These are phyloP conservation scores for Cordia subcordata DNA, from an alignment of 257 asterid species.

Conservation along the genomic window DNA sequence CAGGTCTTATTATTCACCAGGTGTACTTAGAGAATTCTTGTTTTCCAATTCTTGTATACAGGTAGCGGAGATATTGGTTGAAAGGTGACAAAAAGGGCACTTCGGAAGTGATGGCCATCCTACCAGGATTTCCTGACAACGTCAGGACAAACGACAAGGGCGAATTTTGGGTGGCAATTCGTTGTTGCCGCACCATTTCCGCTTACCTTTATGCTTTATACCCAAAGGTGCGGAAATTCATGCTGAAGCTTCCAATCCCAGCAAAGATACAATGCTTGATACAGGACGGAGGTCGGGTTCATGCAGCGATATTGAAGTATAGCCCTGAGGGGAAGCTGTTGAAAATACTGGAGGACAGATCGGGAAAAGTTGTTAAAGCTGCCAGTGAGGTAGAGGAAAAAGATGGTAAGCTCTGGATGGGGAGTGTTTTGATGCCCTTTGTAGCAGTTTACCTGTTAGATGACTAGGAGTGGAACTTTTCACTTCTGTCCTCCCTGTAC, in stretches of 20 bases:
- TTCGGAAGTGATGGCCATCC: constrained; percentile 56
- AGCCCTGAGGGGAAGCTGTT: constrained; percentile 77
- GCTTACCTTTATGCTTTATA: constrained; percentile 42
- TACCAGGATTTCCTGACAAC: constrained; percentile 86
- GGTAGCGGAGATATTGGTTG: constrained; percentile 78
- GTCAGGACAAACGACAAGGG: constrained; percentile 70
- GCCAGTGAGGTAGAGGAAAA: constrained; percentile 89
- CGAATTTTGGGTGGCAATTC: constrained; percentile 91
- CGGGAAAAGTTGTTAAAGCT: constrained; percentile 76
- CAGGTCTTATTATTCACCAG: no score
- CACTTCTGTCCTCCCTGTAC: no score
- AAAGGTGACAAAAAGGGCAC: constrained; percentile 77
- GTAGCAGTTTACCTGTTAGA: constrained; percentile 65
- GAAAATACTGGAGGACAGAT: constrained; percentile 63
- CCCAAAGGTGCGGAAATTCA: constrained; percentile 43
- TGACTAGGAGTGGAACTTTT: no score
- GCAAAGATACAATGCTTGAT: constrained; percentile 55
- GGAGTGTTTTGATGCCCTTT: constrained; percentile 86
- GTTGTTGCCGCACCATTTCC: constrained; percentile 57
- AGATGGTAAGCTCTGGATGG: constrained; percentile 93
- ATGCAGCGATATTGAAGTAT: constrained; percentile 56
- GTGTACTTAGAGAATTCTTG: no score
- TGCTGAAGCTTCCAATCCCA: constrained; percentile 75
- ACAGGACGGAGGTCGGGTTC: constrained; percentile 73
- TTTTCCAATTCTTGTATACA: constrained; percentile 11